Evolutionary conservation across 352 stramenopile genomes (phyloP).

Genomic region (Globisporangium nagaii): DNA sequence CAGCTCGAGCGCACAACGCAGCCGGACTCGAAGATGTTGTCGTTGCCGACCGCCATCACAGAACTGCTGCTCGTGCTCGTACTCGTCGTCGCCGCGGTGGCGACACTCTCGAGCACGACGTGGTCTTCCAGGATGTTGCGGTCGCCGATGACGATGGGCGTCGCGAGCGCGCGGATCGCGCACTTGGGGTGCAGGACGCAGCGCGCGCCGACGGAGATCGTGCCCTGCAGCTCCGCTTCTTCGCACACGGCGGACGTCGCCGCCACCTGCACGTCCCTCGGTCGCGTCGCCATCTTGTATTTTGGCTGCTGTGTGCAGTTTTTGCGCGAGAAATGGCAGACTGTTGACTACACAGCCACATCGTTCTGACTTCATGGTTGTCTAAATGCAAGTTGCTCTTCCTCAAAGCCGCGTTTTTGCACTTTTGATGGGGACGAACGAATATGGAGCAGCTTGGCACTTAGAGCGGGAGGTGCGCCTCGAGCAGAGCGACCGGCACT

Average conservation of each 20-base stretch:
- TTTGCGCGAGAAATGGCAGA: too few species aligned
- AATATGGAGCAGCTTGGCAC: too few species aligned
- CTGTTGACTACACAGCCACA: too few species aligned
- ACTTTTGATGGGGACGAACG: too few species aligned
- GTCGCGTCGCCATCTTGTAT: neutral
- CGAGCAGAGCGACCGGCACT: neutral
- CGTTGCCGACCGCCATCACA: slow-evolving; percentile 47
- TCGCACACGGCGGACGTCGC: slow-evolving; percentile 39
- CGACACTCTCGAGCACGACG: slow-evolving; percentile 29
- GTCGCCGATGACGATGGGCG: slow-evolving; percentile 50
- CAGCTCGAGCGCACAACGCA: slow-evolving; percentile 47
- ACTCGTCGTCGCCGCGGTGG: slow-evolving; percentile 1
- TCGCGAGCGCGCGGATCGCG: slow-evolving; percentile 23
- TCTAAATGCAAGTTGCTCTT: too few species aligned
- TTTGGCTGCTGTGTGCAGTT: too few species aligned
- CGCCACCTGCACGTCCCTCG: slow-evolving; percentile 19
- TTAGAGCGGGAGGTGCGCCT: neutral
- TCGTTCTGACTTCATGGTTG: too few species aligned
- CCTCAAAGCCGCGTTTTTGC: too few species aligned
- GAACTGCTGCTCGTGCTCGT: neutral
- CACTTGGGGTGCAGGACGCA: slow-evolving; percentile 49
- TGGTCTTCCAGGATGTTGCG: slow-evolving; percentile 72
- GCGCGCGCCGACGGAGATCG: slow-evolving; percentile 30
- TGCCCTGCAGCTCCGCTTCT: slow-evolving; percentile 35
- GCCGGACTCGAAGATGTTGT: slow-evolving; percentile 80